These are phyloP conservation scores for Chimonanthus praecox DNA, from an alignment of 164 flowering plant genomes.

Conservation along the genomic window DNA sequence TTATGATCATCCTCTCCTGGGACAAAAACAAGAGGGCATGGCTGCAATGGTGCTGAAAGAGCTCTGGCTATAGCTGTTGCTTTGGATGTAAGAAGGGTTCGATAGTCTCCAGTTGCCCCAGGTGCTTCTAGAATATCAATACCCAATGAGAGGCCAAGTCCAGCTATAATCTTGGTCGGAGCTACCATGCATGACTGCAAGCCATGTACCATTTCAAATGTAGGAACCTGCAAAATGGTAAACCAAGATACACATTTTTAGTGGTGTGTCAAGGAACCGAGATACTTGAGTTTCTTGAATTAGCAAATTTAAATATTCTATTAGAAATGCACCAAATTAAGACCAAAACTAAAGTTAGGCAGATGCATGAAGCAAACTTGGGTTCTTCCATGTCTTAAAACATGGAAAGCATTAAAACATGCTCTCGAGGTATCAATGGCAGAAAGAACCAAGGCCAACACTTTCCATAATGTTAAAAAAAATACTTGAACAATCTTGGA, in stretches of 20 bases:
- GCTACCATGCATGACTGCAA: slow-evolving; percentile 96
- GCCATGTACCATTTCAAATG: slow-evolving; percentile 71
- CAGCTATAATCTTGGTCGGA: slow-evolving; percentile 97
- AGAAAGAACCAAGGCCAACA: no score
- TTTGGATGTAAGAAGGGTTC: slow-evolving; percentile 83
- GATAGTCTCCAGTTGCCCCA: slow-evolving; percentile 97
- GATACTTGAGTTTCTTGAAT: neutral
- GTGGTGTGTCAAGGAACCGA: neutral
- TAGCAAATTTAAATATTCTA: no score
- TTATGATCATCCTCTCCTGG: slow-evolving; percentile 82
- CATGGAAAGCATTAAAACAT: no score
- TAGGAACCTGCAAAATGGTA: slow-evolving; percentile 58
- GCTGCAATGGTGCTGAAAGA: slow-evolving; percentile 63
- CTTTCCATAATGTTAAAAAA: no score
- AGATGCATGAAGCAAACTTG: no score
- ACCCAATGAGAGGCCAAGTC: slow-evolving; percentile 87
- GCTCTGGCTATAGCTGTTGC: slow-evolving; percentile 82
- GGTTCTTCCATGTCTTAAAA: no score
- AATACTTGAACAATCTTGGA: no score
- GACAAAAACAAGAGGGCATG: slow-evolving; percentile 70
- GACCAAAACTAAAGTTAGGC: no score
- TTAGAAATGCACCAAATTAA: no score
- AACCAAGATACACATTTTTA: neutral
- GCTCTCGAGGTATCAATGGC: no score
- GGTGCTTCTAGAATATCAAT: slow-evolving; percentile 97